phyloP scores from a whole-genome alignment of 2,329 filamentous ascomycete species.

The Aspergillus pseudotamarii region DNA sequence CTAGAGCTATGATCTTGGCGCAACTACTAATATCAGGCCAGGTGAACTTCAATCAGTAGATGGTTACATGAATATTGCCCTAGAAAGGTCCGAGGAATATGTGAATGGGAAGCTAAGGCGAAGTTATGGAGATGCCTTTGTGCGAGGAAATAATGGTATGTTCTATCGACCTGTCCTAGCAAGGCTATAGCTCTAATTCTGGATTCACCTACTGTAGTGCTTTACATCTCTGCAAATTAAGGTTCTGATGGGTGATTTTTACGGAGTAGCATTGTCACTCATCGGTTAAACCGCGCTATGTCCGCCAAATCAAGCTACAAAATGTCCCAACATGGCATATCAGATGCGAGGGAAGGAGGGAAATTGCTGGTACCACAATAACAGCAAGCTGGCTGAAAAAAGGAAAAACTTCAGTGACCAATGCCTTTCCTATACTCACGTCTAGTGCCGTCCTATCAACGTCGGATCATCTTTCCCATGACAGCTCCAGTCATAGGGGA shows the following conservation, averaged over 20 bases:
- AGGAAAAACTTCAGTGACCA: background rate
- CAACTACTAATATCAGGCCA: slow-evolving; percentile 39
- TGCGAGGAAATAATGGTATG: slow-evolving; percentile 91
- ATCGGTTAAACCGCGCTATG: background rate
- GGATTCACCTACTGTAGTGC: slow-evolving; percentile 22
- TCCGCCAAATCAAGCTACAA: background rate
- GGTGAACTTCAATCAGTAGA: slow-evolving; percentile 96
- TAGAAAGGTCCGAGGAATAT: slow-evolving; percentile 92
- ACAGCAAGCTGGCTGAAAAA: background rate
- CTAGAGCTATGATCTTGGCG: background rate
- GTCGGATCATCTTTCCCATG: background rate
- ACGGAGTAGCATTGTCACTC: background rate
- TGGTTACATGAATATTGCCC: slow-evolving; percentile 99
- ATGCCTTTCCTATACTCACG: background rate
- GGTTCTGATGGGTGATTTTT: background rate
- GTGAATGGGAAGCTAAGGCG: slow-evolving; percentile 81
- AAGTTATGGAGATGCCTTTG: slow-evolving; percentile 91
- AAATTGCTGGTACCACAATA: background rate
- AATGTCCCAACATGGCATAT: background rate
- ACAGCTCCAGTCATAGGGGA: background rate
- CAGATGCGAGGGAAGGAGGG: background rate
- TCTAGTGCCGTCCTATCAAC: background rate
- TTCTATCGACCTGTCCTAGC: slow-evolving; percentile 4
- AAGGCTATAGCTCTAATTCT: background rate
- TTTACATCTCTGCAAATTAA: slow-evolving; percentile 45